These are phyloP conservation scores for Pleoardoris graminearum DNA, from an alignment of 2,329 filamentous ascomycete genomes.

Conservation along the genomic window DNA sequence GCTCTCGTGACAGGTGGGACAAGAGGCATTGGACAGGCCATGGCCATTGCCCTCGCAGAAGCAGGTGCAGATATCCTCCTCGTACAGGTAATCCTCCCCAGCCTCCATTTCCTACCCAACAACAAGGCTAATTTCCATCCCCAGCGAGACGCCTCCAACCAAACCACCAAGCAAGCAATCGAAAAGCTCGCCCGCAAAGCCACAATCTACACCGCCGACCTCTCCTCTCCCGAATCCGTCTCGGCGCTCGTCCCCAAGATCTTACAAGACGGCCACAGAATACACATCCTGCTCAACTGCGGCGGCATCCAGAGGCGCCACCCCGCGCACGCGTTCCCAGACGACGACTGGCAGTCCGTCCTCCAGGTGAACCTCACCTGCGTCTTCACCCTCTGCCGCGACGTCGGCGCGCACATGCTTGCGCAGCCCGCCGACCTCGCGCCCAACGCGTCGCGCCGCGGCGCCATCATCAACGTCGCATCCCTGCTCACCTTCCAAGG, in stretches of 20 bases:
- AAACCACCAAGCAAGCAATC: conserved; percentile 63
- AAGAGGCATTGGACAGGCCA: conserved; percentile 55
- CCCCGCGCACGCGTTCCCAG: conserved; percentile 73
- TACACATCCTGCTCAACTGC: conserved; percentile 83
- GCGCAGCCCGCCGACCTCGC: conserved; percentile 54
- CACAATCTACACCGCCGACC: conserved; percentile 70
- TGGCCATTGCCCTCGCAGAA: conserved; percentile 56
- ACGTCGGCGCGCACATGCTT: conserved; percentile 80
- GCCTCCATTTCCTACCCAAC: background rate
- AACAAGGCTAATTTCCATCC: conserved; percentile 3
- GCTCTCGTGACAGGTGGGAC: conserved; percentile 56
- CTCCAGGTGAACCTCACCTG: conserved; percentile 84
- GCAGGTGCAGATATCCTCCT: conserved; percentile 56
- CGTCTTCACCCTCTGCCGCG: conserved; percentile 77
- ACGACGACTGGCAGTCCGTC: conserved; percentile 77
- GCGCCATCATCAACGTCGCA: conserved; percentile 82
- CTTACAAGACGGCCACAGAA: conserved; percentile 63
- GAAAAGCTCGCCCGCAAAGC: conserved; percentile 68
- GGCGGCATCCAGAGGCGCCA: conserved; percentile 84
- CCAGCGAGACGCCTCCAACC: conserved; percentile 60
- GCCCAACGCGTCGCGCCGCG: conserved; percentile 54
- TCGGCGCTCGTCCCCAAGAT: conserved; percentile 63
- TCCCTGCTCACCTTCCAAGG: conserved; percentile 83
- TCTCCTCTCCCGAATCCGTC: conserved; percentile 64
- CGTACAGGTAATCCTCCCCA: conserved; percentile 46